Conservation (phyloP, 805 yeast species). For the Wickerhamiella occidentalis region DNA sequence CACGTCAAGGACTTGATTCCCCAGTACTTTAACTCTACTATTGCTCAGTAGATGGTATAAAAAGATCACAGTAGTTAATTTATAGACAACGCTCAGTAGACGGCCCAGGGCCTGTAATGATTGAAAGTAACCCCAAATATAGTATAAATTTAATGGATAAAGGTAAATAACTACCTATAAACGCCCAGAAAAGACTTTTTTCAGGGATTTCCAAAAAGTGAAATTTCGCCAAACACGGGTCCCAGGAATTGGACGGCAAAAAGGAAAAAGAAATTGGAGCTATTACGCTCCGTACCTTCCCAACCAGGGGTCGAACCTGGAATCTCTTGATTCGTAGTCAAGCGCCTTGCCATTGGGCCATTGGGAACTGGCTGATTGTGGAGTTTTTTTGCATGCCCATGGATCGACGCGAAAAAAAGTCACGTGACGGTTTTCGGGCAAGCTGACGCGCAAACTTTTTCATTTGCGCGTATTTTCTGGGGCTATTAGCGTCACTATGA, state of each 20-base stretch:
- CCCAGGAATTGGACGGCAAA: no score
- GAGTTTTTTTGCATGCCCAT: not conserved
- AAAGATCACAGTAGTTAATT: no score
- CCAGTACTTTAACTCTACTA: conserved; percentile 17
- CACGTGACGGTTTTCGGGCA: no score
- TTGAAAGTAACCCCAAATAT: no score
- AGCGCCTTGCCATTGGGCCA: conserved; percentile 17
- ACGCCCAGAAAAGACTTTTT: no score
- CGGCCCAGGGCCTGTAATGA: no score
- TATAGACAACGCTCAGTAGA: no score
- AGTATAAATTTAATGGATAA: no score
- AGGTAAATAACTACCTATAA: no score
- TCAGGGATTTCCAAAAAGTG: no score
- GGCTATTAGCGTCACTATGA: no score
- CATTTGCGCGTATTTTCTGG: not conserved
- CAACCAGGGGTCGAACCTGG: conserved; percentile 17
- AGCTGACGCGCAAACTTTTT: not conserved
- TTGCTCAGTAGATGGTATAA: not conserved
- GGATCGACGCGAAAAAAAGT: not conserved
- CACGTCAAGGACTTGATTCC: conserved; percentile 25
- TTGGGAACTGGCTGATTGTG: conserved; percentile 7
- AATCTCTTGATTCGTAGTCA: conserved; percentile 15
- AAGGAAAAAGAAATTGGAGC: conserved; percentile 1
- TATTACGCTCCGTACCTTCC: conserved; percentile 3
- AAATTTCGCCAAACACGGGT: no score